phyloP scores from a whole-genome alignment of 345 rosid genomes.

The Mercurialis annua region DNA sequence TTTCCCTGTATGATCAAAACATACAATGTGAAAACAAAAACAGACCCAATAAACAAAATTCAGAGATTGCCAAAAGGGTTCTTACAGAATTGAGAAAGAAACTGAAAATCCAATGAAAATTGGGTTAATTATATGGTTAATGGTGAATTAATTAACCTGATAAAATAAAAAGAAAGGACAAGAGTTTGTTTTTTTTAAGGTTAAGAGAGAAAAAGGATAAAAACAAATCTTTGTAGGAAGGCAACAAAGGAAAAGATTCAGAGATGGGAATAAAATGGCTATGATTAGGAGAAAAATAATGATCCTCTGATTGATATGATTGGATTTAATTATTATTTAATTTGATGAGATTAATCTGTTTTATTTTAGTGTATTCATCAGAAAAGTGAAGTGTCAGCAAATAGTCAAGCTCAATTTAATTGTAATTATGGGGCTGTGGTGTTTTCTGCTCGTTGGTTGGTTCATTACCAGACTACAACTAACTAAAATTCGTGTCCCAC shows the following conservation, averaged over 20 bases:
- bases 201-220: neutral
- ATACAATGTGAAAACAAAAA: neutral
- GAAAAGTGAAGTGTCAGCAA: conserved; percentile 6
- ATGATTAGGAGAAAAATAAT: conserved; percentile 2
- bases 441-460: conserved; percentile 6
- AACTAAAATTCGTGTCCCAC: conserved; percentile 3
- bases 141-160: neutral
- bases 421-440: neutral
- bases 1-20: conserved; percentile 17
- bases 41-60: too few species aligned
- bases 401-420: neutral
- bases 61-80: neutral
- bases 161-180: neutral
- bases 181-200: neutral
- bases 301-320: neutral
- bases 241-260: neutral
- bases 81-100: conserved; percentile 15
- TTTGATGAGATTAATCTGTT: too few species aligned
- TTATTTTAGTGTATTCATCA: neutral
- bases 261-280: neutral
- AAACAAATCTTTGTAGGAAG: conserved; percentile 2
- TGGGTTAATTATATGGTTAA: neutral
- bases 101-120: neutral
- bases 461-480: conserved; percentile 17
- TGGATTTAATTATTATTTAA: neutral